phyloP scores from a whole-genome alignment of 768 basidiomycete genomes.

The Cystobasidiopsis lactophilus region DNA sequence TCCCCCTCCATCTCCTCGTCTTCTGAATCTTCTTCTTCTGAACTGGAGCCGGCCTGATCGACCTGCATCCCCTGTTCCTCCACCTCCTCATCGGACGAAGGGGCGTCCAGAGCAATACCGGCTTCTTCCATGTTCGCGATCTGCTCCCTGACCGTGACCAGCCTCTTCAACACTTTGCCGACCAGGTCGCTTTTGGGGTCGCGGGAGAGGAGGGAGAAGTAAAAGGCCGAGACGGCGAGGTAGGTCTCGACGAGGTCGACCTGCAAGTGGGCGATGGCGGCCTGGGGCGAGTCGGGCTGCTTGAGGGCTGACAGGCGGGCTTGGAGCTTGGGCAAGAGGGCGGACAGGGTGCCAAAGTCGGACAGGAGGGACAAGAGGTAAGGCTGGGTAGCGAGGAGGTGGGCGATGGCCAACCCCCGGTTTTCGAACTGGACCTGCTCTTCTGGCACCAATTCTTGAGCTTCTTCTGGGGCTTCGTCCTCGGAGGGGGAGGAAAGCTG shows the following conservation, averaged over 20 bases:
- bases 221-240: not conserved
- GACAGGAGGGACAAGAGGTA: conserved; percentile 19
- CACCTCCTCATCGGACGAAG: not conserved
- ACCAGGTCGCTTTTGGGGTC: not conserved
- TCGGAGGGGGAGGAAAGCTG: not conserved
- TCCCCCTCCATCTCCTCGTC: not conserved
- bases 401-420: conserved; percentile 16
- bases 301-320: not conserved
- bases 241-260: not conserved
- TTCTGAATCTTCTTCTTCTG: not conserved
- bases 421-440: conserved; percentile 1
- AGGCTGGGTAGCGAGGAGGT: conserved; percentile 14
- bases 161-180: not conserved
- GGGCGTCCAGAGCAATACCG: not conserved
- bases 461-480: not conserved
- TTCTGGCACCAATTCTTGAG: not conserved
- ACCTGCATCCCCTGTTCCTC: not conserved
- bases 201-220: not conserved
- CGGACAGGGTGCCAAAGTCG: conserved; percentile 11
- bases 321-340: conserved; percentile 2
- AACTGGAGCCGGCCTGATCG: no score
- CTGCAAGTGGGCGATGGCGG: not conserved
- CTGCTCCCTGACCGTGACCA: not conserved
- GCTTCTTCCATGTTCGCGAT: conserved; percentile 7
- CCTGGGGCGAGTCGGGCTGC: no score